Percentiles rank a stretch among this genome's conserved stretches.
Conservation (phyloP, 2,329 filamentous ascomycete genomes). For the Rhynchosporium secalis region DNA sequence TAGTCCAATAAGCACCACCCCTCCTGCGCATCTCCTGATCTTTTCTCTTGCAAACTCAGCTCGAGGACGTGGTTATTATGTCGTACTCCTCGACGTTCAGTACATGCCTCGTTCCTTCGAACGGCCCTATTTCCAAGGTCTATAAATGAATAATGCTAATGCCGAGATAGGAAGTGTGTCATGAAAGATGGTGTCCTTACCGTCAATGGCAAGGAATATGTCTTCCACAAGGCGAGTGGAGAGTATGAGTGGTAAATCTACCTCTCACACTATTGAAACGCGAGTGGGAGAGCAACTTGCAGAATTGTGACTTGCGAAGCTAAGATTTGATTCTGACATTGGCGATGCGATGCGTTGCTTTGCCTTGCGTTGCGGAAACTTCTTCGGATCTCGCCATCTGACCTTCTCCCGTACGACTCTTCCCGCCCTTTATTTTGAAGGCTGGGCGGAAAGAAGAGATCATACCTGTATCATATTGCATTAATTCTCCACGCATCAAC, state of each 20-base stretch:
- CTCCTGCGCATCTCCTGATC: not conserved
- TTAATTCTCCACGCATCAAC: too few relatives aligned
- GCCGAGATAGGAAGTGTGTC: slow-evolving; percentile 77
- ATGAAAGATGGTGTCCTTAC: slow-evolving; percentile 95
- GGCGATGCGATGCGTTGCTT: too few relatives aligned
- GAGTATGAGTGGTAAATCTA: slow-evolving; percentile 88
- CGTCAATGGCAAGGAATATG: slow-evolving; percentile 91
- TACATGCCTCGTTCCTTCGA: not conserved
- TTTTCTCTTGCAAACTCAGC: not conserved
- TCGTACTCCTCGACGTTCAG: not conserved
- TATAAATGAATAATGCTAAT: not conserved
- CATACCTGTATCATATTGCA: too few relatives aligned
- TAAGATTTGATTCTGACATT: too few relatives aligned
- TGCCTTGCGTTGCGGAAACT: too few relatives aligned
- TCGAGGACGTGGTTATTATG: not conserved
- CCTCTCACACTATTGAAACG: not conserved
- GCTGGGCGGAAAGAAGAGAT: too few relatives aligned
- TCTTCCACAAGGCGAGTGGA: slow-evolving; percentile 96
- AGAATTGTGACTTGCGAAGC: too few relatives aligned
- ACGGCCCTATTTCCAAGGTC: too few relatives aligned
- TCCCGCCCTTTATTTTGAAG: too few relatives aligned
- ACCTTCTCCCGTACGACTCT: too few relatives aligned
- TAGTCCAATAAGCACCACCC: not conserved
- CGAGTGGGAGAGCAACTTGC: too few relatives aligned
- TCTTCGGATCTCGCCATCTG: too few relatives aligned